phyloP scores from a whole-genome alignment of 148 eudicot species.

The Hydrangea macrophylla region DNA sequence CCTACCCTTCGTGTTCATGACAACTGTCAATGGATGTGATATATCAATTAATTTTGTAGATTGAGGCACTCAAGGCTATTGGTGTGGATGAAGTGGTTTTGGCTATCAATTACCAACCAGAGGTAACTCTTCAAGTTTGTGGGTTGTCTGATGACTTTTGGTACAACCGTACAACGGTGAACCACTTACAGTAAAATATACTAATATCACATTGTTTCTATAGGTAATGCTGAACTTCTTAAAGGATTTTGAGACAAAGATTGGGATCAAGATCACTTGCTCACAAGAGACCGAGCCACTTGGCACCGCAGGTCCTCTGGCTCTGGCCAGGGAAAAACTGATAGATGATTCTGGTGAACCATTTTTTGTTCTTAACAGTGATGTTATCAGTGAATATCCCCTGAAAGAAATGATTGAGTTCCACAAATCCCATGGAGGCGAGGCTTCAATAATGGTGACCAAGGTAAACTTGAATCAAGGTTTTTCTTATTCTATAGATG shows the following conservation, averaged over 20 bases:
- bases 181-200: background rate
- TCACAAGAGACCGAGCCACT: slow-evolving; percentile 97
- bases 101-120: slow-evolving; percentile 98
- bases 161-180: background rate
- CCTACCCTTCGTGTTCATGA: background rate
- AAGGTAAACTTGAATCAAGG: slow-evolving; percentile 43
- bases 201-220: background rate
- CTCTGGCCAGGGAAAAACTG: slow-evolving; percentile 85
- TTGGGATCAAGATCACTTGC: slow-evolving; percentile 80
- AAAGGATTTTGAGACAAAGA: slow-evolving; percentile 82
- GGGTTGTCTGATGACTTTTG: background rate
- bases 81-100: slow-evolving; percentile 94
- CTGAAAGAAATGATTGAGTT: slow-evolving; percentile 75
- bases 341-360: slow-evolving; percentile 77
- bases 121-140: slow-evolving; percentile 56
- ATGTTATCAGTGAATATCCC: slow-evolving; percentile 92
- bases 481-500: background rate
- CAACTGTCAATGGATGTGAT: background rate
- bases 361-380: slow-evolving; percentile 92
- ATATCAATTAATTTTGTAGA: slow-evolving; percentile 34
- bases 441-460: slow-evolving; percentile 93
- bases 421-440: slow-evolving; percentile 92
- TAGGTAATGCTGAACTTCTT: slow-evolving; percentile 92
- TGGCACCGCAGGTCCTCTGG: slow-evolving; percentile 96
- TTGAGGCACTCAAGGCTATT: slow-evolving; percentile 87